phyloP scores from a whole-genome alignment of 345 rosid species.

The Mangifera indica region DNA sequence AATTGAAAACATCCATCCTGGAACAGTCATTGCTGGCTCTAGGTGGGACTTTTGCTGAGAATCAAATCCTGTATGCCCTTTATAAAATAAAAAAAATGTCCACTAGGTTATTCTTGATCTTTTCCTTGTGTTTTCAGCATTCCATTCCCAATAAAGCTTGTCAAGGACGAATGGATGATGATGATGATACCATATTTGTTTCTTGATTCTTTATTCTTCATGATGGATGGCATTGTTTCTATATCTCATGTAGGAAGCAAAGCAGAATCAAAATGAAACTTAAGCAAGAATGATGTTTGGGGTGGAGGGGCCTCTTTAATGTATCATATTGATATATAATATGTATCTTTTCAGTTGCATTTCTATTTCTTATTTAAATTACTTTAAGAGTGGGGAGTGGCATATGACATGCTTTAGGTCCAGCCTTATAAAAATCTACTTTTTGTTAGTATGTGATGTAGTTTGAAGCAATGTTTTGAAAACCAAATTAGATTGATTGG shows the following conservation, averaged over 20 bases:
- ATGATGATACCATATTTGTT: background rate
- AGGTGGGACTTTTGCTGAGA: background rate
- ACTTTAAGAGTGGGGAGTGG: background rate
- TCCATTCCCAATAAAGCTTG: background rate
- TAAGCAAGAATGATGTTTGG: background rate
- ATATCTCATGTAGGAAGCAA: background rate
- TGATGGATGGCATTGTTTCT: background rate
- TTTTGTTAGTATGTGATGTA: background rate
- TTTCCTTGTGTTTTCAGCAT: background rate
- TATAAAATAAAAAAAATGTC: no score
- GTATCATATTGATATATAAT: background rate
- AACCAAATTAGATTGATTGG: no score
- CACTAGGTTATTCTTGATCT: constrained; percentile 6
- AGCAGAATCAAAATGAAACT: background rate
- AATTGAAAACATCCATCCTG: background rate
- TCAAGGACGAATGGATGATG: background rate
- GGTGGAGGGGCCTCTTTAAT: background rate
- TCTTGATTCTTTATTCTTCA: background rate
- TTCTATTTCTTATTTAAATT: background rate
- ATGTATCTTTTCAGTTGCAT: background rate
- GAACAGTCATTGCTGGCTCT: background rate
- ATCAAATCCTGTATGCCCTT: background rate
- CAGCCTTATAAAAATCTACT: no score
- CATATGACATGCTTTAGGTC: background rate
- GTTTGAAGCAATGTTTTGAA: background rate